Percentiles rank a stretch among this genome's conserved stretches.
These are phyloP conservation scores for Apiotrichum gamsii DNA, from an alignment of 1,284 basidiomycete species.

Conservation along the genomic window DNA sequence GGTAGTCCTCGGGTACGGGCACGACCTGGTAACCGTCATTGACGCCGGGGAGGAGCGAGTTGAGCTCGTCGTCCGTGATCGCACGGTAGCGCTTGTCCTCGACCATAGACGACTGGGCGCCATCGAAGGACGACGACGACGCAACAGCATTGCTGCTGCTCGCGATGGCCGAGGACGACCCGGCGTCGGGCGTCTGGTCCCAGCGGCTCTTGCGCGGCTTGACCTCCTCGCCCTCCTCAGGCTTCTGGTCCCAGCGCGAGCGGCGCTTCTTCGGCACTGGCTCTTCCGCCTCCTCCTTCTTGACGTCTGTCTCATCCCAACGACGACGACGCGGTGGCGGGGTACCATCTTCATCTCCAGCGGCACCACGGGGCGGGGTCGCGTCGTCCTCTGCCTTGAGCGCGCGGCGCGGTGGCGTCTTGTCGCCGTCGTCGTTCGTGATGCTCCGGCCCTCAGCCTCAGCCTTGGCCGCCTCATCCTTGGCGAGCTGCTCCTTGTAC, in stretches of 20 bases:
- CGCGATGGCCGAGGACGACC: neutral
- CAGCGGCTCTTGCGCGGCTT: constrained; percentile 66
- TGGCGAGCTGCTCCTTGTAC: constrained; percentile 76
- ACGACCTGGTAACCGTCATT: constrained; percentile 80
- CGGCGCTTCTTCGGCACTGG: constrained; percentile 77
- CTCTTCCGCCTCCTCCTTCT: constrained; percentile 46
- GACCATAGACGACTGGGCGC: constrained; percentile 59
- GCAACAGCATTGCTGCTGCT: constrained; percentile 22
- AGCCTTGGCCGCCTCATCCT: constrained; percentile 54
- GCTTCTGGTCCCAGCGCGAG: constrained; percentile 94
- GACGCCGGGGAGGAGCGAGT: constrained; percentile 74
- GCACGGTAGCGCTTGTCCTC: constrained; percentile 93
- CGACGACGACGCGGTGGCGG: constrained; percentile 67
- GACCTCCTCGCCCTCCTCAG: constrained; percentile 50
- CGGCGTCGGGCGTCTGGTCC: constrained; percentile 46
- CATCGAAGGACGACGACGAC: constrained; percentile 49
- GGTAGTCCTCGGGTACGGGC: constrained; percentile 89
- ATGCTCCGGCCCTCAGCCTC: constrained; percentile 60
- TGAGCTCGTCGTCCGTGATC: constrained; percentile 91
- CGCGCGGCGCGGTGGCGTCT: constrained; percentile 66
- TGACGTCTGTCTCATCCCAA: constrained; percentile 55
- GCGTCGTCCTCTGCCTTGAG: constrained; percentile 29
- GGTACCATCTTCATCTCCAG: constrained; percentile 24
- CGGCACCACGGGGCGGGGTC: constrained; percentile 28
- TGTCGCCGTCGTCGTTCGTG: constrained; percentile 54